Conservation (phyloP, 1,139 yeast species). For the Geotrichum europaeum region DNA sequence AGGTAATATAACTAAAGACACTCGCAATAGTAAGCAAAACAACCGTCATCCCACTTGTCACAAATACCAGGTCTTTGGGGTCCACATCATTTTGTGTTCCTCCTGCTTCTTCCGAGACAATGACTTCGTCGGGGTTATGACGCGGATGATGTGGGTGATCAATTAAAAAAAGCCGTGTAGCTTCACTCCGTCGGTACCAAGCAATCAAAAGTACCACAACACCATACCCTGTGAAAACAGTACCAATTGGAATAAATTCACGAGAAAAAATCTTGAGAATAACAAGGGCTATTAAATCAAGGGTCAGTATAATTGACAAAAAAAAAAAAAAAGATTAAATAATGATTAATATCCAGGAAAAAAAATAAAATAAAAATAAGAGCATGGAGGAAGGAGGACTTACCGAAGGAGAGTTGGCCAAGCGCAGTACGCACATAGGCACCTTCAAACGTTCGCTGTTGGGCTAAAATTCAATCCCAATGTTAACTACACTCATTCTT, state of each 20-base stretch:
- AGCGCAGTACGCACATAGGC: constrained; percentile 40
- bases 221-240: constrained; percentile 36
- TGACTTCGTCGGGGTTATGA: background rate
- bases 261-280: constrained; percentile 35
- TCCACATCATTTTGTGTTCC: constrained; percentile 12
- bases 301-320: background rate
- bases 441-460: constrained; percentile 41
- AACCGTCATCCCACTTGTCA: constrained; percentile 32
- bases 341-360: too few relatives aligned
- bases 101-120: background rate
- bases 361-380: too few relatives aligned
- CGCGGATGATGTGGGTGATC: background rate
- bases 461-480: constrained; percentile 24
- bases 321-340: background rate
- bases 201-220: constrained; percentile 34
- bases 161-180: constrained; percentile 7
- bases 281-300: constrained; percentile 28
- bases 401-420: constrained; percentile 36
- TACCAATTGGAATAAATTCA: constrained; percentile 39
- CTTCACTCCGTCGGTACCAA: constrained; percentile 26
- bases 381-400: constrained; percentile 6
- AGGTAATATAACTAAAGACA: constrained; percentile 27
- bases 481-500: too few relatives aligned
- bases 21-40: constrained; percentile 28
- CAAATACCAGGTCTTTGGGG: constrained; percentile 20